Evolutionary conservation across 805 yeast species (phyloP).

Genomic region (Schwanniomyces occidentalis): DNA sequence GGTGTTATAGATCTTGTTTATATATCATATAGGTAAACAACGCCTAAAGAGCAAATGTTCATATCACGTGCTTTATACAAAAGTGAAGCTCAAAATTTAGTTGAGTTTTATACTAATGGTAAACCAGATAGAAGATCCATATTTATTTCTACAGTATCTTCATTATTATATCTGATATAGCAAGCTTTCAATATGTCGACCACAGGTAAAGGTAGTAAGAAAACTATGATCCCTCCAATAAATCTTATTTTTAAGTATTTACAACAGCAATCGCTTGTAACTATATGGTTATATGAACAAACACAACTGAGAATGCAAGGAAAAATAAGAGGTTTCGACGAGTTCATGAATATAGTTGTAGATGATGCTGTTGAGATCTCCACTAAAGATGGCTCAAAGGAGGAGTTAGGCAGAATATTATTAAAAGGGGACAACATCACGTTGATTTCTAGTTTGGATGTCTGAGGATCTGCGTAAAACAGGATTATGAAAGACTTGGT

Average conservation of each 20-base stretch:
- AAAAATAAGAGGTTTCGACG: conserved; percentile 88
- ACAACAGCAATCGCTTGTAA: conserved; percentile 77
- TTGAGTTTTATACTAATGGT: no score
- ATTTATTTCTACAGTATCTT: neutral
- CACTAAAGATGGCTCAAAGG: conserved; percentile 48
- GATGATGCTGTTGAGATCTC: conserved; percentile 67
- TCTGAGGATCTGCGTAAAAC: conserved; percentile 11
- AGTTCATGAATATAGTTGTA: conserved; percentile 82
- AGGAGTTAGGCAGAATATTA: conserved; percentile 69
- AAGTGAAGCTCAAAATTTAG: no score
- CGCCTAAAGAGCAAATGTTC: no score
- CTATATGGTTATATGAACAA: conserved; percentile 90
- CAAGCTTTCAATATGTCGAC: conserved; percentile 10
- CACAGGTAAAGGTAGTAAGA: conserved; percentile 15
- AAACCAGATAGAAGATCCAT: neutral
- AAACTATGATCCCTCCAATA: conserved; percentile 79
- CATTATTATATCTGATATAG: neutral
- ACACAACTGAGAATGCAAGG: conserved; percentile 77
- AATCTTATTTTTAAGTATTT: conserved; percentile 84
- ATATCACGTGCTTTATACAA: no score
- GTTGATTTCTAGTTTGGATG: conserved; percentile 51
- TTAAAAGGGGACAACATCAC: conserved; percentile 95
- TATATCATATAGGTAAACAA: no score
- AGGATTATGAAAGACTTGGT: no score
- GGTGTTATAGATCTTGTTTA: no score